Conservation (phyloP, 169 alveolate genomes). For the Neospora caninum region DNA sequence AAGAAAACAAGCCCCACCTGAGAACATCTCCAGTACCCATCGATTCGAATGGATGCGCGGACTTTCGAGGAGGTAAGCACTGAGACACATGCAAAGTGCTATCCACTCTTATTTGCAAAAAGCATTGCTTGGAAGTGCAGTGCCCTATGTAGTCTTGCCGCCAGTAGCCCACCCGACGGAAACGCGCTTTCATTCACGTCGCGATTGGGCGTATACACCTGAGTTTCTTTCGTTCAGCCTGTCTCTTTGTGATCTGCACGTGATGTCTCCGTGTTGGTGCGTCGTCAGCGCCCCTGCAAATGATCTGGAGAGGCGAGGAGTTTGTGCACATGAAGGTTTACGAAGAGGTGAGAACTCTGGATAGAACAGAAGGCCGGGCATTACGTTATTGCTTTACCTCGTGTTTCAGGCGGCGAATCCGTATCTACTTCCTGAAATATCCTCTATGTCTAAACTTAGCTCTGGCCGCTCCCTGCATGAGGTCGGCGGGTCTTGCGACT, state of each 20-base stretch:
- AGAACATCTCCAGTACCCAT: not conserved
- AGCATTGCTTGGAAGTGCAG: not conserved
- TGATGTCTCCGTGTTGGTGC: not conserved
- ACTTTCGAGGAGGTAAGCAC: constrained; percentile 8
- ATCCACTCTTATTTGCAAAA: not conserved
- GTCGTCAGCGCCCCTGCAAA: not conserved
- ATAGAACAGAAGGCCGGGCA: no score
- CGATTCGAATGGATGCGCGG: not conserved
- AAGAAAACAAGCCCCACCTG: not conserved
- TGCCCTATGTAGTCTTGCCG: not conserved
- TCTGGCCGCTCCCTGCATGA: no score
- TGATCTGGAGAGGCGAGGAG: constrained; percentile 28
- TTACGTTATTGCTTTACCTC: no score
- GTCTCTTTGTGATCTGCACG: not conserved
- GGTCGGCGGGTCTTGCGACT: no score
- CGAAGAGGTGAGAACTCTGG: constrained; percentile 1
- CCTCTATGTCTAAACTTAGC: no score
- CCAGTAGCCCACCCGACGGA: not conserved
- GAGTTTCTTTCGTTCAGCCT: not conserved
- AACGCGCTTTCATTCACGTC: not conserved
- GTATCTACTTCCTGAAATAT: no score
- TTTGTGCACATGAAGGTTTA: constrained; percentile 32
- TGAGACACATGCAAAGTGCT: not conserved
- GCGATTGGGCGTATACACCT: not conserved
- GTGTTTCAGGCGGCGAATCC: no score